Evolutionary conservation across 164 flowering plant species (phyloP).

Genomic region (Magnolia sinica): DNA sequence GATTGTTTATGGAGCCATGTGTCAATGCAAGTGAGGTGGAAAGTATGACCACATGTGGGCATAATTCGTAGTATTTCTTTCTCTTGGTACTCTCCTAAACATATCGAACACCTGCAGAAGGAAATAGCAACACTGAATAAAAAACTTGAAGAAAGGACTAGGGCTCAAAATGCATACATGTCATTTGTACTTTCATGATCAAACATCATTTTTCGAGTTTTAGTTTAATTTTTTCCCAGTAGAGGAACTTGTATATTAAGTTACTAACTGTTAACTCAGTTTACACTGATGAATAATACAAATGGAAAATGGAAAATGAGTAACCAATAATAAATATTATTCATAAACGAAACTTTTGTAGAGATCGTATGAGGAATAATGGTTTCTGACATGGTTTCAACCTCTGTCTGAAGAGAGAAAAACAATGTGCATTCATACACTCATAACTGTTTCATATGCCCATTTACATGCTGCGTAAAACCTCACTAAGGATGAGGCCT

Average conservation of each 20-base stretch:
- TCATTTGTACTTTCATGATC: not conserved
- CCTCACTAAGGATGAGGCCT: too few species aligned
- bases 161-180: not conserved
- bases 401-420: too few species aligned
- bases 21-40: conserved; percentile 72
- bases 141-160: not conserved
- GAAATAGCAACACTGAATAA: not conserved
- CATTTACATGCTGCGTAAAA: too few species aligned
- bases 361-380: too few species aligned
- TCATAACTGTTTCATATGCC: too few species aligned
- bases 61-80: conserved; percentile 61
- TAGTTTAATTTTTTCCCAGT: not conserved
- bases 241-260: not conserved
- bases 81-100: conserved; percentile 73
- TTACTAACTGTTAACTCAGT: not conserved
- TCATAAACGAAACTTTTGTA: too few species aligned
- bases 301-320: too few species aligned
- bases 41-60: conserved; percentile 74
- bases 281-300: too few species aligned
- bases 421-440: too few species aligned
- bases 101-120: conserved; percentile 56
- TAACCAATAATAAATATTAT: too few species aligned
- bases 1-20: conserved; percentile 67
- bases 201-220: not conserved
- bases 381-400: too few species aligned